Conservation (phyloP, 2,329 filamentous ascomycete species). For the Beauveria bassiana region DNA sequence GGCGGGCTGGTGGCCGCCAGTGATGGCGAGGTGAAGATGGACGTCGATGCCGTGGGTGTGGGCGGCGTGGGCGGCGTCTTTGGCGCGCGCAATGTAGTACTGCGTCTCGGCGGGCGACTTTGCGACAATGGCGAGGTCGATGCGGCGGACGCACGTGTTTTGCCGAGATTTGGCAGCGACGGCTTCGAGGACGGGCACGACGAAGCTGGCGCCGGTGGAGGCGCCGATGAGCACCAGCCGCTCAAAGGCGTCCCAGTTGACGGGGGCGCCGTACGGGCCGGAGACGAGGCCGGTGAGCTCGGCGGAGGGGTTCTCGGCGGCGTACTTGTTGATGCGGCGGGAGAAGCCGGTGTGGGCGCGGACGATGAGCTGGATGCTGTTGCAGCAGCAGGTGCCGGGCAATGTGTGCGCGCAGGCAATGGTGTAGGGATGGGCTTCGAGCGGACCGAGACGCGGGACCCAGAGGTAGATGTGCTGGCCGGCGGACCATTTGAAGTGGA, state of each 20-base stretch:
- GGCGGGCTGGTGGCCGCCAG: conserved; percentile 21
- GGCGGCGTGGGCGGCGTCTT: conserved; percentile 34
- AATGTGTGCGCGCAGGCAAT: conserved; percentile 48
- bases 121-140: conserved; percentile 47
- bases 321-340: conserved; percentile 40
- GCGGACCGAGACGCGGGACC: conserved; percentile 44
- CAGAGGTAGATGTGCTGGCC: conserved; percentile 56
- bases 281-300: conserved; percentile 36
- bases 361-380: conserved; percentile 52
- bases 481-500: conserved; percentile 50
- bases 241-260: conserved; percentile 51
- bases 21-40: conserved; percentile 47
- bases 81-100: conserved; percentile 45
- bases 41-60: conserved; percentile 40
- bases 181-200: conserved; percentile 50
- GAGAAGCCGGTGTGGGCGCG: conserved; percentile 51
- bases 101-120: conserved; percentile 44
- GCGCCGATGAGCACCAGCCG: conserved; percentile 53
- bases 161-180: conserved; percentile 33
- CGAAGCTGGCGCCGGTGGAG: conserved; percentile 56
- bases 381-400: conserved; percentile 45
- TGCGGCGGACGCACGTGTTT: conserved; percentile 40
- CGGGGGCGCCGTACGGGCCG: conserved; percentile 49
- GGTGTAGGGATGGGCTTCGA: conserved; percentile 55
- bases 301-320: conserved; percentile 28